These are phyloP conservation scores for Golubevia pallescens DNA, from an alignment of 1,284 basidiomycete genomes.

Conservation along the genomic window DNA sequence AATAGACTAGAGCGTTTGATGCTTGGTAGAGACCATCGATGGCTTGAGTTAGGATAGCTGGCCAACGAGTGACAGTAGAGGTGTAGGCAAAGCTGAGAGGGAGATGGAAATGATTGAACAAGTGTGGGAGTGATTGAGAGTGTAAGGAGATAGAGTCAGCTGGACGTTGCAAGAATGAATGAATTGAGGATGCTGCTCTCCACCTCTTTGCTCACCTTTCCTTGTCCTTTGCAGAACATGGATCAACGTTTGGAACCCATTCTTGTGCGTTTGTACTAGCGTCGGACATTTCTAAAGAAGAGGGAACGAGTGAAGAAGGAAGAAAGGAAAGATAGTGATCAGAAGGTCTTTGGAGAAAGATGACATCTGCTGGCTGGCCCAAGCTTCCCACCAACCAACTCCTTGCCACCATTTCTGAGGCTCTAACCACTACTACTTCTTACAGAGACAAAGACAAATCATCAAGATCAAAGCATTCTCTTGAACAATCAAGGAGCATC, in stretches of 20 bases:
- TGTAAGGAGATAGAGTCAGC: background rate
- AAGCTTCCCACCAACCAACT: too few relatives aligned
- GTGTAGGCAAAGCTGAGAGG: constrained; percentile 49
- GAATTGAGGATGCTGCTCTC: background rate
- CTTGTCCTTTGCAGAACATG: constrained; percentile 32
- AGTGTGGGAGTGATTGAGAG: background rate
- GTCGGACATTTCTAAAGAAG: too few relatives aligned
- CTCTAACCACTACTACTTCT: too few relatives aligned
- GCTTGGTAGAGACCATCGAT: constrained; percentile 53
- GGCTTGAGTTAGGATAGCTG: constrained; percentile 50
- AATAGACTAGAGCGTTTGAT: constrained; percentile 43
- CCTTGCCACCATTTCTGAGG: too few relatives aligned
- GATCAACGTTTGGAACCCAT: constrained; percentile 32
- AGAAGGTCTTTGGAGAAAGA: too few relatives aligned
- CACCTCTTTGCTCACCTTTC: constrained; percentile 16
- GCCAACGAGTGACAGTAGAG: constrained; percentile 53
- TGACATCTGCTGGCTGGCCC: too few relatives aligned
- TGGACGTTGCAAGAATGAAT: background rate
- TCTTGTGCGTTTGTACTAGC: too few relatives aligned
- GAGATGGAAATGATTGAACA: background rate
- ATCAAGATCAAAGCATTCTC: too few relatives aligned
- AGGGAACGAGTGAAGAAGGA: too few relatives aligned
- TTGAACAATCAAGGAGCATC: too few relatives aligned
- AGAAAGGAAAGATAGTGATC: too few relatives aligned
- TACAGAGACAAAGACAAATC: too few relatives aligned